Conservation (phyloP, 1,284 basidiomycete genomes). For the Irpex sp. region DNA sequence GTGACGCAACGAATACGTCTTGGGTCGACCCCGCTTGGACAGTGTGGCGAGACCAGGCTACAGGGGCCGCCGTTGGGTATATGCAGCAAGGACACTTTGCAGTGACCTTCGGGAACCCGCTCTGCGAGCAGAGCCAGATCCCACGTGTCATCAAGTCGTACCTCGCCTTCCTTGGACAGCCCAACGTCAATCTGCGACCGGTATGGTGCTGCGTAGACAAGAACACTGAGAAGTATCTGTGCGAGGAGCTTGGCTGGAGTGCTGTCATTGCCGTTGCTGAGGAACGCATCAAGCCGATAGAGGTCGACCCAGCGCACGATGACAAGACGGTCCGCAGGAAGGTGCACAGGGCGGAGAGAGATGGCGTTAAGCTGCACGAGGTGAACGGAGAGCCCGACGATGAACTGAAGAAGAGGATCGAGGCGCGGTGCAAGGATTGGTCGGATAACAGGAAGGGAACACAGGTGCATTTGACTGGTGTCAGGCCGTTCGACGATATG, state of each 20-base stretch:
- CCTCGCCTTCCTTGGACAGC: conserved; percentile 28
- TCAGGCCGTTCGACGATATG: conserved; percentile 49
- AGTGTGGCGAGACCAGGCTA: conserved; percentile 44
- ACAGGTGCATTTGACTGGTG: conserved; percentile 53
- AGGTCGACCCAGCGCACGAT: conserved; percentile 33
- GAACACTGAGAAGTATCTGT: conserved; percentile 43
- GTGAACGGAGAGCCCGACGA: conserved; percentile 36
- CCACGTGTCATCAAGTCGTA: conserved; percentile 39
- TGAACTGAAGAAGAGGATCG: conserved; percentile 33
- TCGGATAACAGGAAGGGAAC: conserved; percentile 41
- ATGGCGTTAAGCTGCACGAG: conserved; percentile 42
- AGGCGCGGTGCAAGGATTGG: conserved; percentile 47
- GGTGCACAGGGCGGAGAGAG: conserved; percentile 44
- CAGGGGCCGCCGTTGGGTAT: conserved; percentile 47
- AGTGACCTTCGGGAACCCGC: conserved; percentile 46
- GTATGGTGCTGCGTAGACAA: conserved; percentile 49
- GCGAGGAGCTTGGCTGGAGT: conserved; percentile 44
- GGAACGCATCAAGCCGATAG: conserved; percentile 45
- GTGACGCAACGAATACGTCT: conserved; percentile 52
- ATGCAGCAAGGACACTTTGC: conserved; percentile 33
- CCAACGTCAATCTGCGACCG: conserved; percentile 41
- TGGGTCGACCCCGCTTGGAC: conserved; percentile 54
- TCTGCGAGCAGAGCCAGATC: conserved; percentile 42
- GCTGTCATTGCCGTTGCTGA: conserved; percentile 49
- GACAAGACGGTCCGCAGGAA: conserved; percentile 44